Conservation (phyloP, 768 basidiomycete species). For the Xanthoconium stramineum region DNA sequence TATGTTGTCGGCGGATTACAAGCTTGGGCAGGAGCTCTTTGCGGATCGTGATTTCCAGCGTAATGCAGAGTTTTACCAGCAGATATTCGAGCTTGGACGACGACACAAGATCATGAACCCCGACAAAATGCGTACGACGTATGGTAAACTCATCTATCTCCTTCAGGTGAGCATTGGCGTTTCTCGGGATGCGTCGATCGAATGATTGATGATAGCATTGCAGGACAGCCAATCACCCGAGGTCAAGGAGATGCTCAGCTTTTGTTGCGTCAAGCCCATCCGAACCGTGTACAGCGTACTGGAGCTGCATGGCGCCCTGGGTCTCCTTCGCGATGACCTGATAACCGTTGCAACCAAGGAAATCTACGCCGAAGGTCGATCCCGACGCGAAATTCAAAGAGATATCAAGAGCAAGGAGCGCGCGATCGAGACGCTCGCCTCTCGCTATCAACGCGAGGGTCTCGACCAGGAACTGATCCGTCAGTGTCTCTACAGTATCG, state of each 20-base stretch:
- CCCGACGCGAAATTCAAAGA: constrained; percentile 75
- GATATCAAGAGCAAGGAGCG: constrained; percentile 84
- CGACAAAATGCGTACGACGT: constrained; percentile 87
- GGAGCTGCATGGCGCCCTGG: constrained; percentile 60
- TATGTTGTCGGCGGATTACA: constrained; percentile 80
- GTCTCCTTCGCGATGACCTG: constrained; percentile 73
- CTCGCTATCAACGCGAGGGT: constrained; percentile 55
- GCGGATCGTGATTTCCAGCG: constrained; percentile 75
- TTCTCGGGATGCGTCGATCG: not conserved
- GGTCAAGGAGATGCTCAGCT: constrained; percentile 74
- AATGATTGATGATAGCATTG: not conserved
- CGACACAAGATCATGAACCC: constrained; percentile 92
- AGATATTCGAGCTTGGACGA: constrained; percentile 77
- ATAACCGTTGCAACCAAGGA: constrained; percentile 77
- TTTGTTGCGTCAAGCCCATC: constrained; percentile 76
- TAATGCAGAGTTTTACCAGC: constrained; percentile 78
- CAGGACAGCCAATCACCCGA: constrained; percentile 85
- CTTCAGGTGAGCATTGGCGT: constrained; percentile 54
- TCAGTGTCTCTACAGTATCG: constrained; percentile 84
- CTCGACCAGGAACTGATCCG: constrained; percentile 65
- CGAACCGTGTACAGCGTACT: constrained; percentile 69
- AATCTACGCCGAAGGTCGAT: constrained; percentile 68
- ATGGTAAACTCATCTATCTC: constrained; percentile 82
- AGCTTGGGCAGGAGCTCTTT: constrained; percentile 84
- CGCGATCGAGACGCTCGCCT: constrained; percentile 73